Evolutionary conservation across 129 eudicot genomes (phyloP).

Genomic region (Centaurea solstitialis): DNA sequence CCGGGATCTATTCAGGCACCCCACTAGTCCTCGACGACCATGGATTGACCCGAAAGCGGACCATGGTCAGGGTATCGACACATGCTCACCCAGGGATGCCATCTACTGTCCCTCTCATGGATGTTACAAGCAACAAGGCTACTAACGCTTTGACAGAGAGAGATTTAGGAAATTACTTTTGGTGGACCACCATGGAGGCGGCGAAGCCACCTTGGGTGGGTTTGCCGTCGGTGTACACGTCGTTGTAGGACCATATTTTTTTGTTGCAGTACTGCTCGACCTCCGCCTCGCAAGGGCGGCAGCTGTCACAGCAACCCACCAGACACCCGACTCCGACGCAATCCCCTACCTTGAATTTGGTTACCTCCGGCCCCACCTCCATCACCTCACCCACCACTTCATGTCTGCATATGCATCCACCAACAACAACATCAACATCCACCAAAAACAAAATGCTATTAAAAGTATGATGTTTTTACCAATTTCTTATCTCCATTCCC

Average conservation of each 20-base stretch:
- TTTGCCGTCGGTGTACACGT: constrained; percentile 86
- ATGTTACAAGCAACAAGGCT: no score
- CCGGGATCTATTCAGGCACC: no score
- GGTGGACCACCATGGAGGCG: constrained; percentile 68
- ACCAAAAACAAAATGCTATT: no score
- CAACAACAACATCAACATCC: background rate
- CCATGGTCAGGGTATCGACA: no score
- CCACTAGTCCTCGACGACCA: no score
- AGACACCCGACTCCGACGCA: constrained; percentile 78
- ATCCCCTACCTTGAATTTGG: constrained; percentile 72
- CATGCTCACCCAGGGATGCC: no score
- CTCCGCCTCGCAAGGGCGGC: constrained; percentile 69
- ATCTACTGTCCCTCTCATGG: no score
- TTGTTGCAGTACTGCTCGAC: constrained; percentile 92
- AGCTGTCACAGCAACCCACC: constrained; percentile 76
- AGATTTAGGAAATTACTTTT: constrained; percentile 50
- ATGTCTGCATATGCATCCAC: constrained; percentile 49
- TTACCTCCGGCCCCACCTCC: constrained; percentile 88
- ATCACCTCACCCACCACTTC: constrained; percentile 96
- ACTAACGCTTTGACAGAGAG: no score
- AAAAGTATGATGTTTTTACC: no score
- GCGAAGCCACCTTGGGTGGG: constrained; percentile 99
- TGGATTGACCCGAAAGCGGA: no score
- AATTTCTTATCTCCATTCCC: background rate
- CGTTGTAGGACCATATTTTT: constrained; percentile 92